Evolutionary conservation across 441 rosid genomes (phyloP), one percentile per base, ranked within the genome.

Genomic region (Eruca vesicaria): DNA sequence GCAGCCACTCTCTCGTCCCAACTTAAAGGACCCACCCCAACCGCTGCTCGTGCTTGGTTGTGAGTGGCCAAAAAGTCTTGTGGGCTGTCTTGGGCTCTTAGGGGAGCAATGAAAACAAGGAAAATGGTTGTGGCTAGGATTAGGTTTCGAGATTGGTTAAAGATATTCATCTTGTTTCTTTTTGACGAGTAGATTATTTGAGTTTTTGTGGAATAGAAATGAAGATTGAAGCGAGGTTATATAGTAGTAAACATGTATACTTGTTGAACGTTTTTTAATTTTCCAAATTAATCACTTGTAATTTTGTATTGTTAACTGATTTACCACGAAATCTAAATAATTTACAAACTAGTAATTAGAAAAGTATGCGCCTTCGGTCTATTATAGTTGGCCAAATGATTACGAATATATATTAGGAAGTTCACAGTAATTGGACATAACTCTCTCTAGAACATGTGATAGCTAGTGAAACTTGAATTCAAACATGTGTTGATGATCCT

Each of bases 71-170:
- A 19, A 33, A 68, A 68, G 65, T 72, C 78, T 78, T 73, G 82
- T 52, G 71, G 82, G 3, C 68, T 32, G 66, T 84, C 68, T 78
- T 84, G 87, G 32, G 87, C 81, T 41, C 58, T 55, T 29, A 77
- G 41, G 20, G 33, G 57, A 53, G 33, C 68, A 15, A 53, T 6
- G 5, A 69, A 57, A 31, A 36, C 58, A 3, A 78, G 43, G 66
- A 78, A 26, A 19, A 72, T 5, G 33, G 65, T 53, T 61, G 52
- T 55, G 36, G 71, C 79, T 11, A 78, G 31, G 66, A 60, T 32
- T 10, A 78, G 36, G 52, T 2, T 57, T 21, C 16, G 75, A 69
- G 35, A 38, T 63, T 21, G 26, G 63, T 43, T 71, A 11, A 77
- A 71, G 14, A 29, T 26, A 23, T 58, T 48, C 80, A 76, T 76